A percentile compares a stretch with the other conserved stretches of the same genome.
Conservation (phyloP, 2,329 filamentous ascomycete species). For the Cladophialophora carrionii region DNA sequence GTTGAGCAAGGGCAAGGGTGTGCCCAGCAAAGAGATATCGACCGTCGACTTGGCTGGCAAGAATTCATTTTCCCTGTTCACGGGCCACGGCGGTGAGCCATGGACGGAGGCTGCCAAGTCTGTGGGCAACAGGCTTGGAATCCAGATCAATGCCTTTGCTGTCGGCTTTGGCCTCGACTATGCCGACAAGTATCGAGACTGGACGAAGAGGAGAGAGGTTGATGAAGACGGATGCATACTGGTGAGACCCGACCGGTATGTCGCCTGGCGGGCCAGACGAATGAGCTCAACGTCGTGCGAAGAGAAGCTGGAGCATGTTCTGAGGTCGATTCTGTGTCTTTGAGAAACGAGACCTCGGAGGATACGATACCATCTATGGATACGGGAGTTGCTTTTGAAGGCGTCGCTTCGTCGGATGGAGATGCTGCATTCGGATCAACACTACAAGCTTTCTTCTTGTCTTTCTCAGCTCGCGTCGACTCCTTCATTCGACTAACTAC, state of each 20-base stretch:
- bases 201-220: constrained; percentile 58
- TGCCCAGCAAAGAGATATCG: constrained; percentile 54
- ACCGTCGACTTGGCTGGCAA: constrained; percentile 65
- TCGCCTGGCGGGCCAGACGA: constrained; percentile 54
- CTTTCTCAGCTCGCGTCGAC: not conserved
- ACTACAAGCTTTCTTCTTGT: constrained; percentile 1
- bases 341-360: not conserved
- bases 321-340: constrained; percentile 33
- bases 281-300: constrained; percentile 21
- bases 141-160: constrained; percentile 55
- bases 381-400: not conserved
- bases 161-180: constrained; percentile 64
- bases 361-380: not conserved
- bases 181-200: constrained; percentile 65
- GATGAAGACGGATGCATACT: constrained; percentile 62
- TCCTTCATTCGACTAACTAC: not conserved
- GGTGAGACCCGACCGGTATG: constrained; percentile 62
- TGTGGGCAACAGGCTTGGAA: constrained; percentile 47
- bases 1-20: constrained; percentile 56
- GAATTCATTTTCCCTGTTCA: constrained; percentile 56
- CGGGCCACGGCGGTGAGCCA: constrained; percentile 57
- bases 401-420: not conserved
- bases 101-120: constrained; percentile 57
- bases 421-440: not conserved
- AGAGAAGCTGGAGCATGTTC: constrained; percentile 37